phyloP scores from a whole-genome alignment of 2,329 filamentous ascomycete species.

The Verticillium dahliae region DNA sequence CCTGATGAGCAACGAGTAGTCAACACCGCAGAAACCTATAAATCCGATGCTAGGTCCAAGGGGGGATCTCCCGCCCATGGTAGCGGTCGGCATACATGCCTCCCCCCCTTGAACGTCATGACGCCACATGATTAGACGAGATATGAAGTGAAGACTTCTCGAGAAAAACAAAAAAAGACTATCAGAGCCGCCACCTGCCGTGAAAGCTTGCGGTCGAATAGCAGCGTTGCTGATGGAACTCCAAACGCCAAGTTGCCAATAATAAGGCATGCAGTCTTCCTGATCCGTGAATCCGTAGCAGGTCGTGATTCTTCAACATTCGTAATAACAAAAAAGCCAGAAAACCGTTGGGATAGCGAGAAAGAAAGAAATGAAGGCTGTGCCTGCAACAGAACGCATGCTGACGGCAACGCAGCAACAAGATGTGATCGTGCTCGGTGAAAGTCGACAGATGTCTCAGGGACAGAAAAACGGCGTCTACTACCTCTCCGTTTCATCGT shows the following conservation, averaged over 20 bases:
- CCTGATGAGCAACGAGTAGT: not conserved
- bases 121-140: not conserved
- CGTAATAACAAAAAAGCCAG: not conserved
- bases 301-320: not conserved
- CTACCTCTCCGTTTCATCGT: constrained; percentile 8
- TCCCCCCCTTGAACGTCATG: constrained; percentile 2
- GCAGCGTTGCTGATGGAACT: constrained; percentile 4
- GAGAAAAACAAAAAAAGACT: constrained; percentile 2
- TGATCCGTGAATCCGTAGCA: constrained; percentile 10
- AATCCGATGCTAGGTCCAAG: constrained; percentile 1
- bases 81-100: constrained; percentile 6
- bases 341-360: constrained; percentile 2
- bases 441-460: not conserved
- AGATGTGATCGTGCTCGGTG: not conserved
- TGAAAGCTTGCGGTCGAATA: not conserved
- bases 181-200: not conserved
- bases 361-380: constrained; percentile 1
- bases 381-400: not conserved
- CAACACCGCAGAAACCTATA: not conserved
- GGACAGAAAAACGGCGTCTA: not conserved
- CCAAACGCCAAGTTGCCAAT: constrained; percentile 12
- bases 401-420: not conserved
- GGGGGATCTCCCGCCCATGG: constrained; percentile 9
- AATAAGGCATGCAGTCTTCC: constrained; percentile 12
- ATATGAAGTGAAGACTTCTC: not conserved